These are phyloP conservation scores for Hibiscus syriacus DNA, from an alignment of 345 rosid species.

Conservation along the genomic window DNA sequence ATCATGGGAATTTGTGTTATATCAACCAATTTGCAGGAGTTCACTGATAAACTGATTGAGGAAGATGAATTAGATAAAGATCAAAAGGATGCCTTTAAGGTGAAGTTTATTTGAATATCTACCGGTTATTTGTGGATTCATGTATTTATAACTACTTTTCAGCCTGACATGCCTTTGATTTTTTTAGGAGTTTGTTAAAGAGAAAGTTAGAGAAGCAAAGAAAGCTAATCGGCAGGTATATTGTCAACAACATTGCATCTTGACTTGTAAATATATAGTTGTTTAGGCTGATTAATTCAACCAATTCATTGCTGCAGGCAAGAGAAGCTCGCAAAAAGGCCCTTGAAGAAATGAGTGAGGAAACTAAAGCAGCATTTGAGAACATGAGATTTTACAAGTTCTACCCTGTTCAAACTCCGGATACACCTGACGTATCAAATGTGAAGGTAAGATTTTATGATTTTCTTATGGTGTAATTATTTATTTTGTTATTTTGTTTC, in stretches of 20 bases:
- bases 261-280: conserved; percentile 3
- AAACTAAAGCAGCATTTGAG: conserved; percentile 50
- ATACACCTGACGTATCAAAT: conserved; percentile 62
- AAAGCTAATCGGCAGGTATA: conserved; percentile 79
- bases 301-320: conserved; percentile 39
- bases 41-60: conserved; percentile 48
- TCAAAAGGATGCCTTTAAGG: conserved; percentile 78
- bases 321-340: conserved; percentile 79
- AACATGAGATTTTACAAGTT: conserved; percentile 86
- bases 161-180: background rate
- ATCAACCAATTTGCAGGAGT: conserved; percentile 46
- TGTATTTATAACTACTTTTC: background rate
- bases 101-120: conserved; percentile 13
- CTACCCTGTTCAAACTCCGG: conserved; percentile 66
- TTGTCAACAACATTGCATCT: background rate
- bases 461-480: background rate
- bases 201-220: conserved; percentile 83
- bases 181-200: conserved; percentile 68
- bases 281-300: conserved; percentile 1
- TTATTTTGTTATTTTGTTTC: background rate
- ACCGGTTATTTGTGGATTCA: conserved; percentile 5
- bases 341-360: conserved; percentile 77
- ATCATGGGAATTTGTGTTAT: background rate
- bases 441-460: conserved; percentile 43
- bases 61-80: conserved; percentile 63